Base-by-base conservation (phyloP, 495 filamentous ascomycete species). In the Tuber aestivum region DNA sequence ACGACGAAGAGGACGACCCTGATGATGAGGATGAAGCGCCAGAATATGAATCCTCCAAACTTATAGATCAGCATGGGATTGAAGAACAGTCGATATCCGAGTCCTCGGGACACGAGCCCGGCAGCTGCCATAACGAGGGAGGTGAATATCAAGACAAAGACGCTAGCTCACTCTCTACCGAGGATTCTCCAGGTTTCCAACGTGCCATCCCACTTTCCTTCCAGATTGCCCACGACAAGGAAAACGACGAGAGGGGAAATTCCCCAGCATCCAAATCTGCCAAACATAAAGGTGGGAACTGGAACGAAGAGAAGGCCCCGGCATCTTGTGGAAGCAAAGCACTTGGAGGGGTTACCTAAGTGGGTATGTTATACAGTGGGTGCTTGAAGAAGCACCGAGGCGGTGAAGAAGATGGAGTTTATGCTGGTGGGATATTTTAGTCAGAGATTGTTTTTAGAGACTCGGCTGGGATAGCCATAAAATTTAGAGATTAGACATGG, bases 311-410 rank as follows among this genome's bases (percentile, higher is more conserved):
- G 8, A 42, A 42, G 12, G 41, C 41, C 41, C 41, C 41, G 41
- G 12, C 12, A 42, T 12, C 41, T n/a, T n/a, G n/a, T n/a, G n/a
- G n/a, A n/a, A n/a, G 94, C 90, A 27, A 94, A 92, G 87, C 90
- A 93, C 82, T 89, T 91, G 85, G 87, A 86, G 73, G 90, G 90
- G 41, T 84, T 85, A 72, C 89, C 86, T 69, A 89, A 88, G 81
- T 89, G 89, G 48, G 89, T 90, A 84, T 93, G 92, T 77, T 93
- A 90, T 85, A 75, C 87, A 87, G 87, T 91, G 91, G 68, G 87
- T 73, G 86, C 87, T 21, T 87, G 91, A 69, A 87, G 91, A 80
- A 86, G 86, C 61, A 86, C 87, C 1, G 91, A 92, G 84, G 89
- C 89, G 12, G 83, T 88, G 81, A 89, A 91, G 87, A 90, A 89